Evolutionary conservation across 352 stramenopile genomes (phyloP).

Genomic region (Thalassiosira sp.): DNA sequence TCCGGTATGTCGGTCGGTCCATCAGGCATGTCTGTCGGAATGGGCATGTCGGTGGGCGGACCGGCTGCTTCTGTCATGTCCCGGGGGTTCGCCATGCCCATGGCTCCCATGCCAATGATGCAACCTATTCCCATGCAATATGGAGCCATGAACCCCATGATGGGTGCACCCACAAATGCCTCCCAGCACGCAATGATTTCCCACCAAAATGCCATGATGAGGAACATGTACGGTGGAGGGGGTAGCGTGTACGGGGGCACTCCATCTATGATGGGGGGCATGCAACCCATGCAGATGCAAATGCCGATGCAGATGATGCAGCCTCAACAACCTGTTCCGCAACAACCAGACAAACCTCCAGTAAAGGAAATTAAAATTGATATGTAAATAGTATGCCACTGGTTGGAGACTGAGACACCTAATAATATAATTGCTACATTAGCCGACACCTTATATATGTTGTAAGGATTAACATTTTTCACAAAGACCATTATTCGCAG

Average conservation of each 20-base stretch:
- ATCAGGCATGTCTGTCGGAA: conserved; percentile 13
- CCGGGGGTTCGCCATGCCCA: conserved; percentile 1
- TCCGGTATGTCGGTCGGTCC: conserved; percentile 4
- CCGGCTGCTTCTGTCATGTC: too few relatives aligned
- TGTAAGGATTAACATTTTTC: too few relatives aligned
- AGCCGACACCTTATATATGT: too few relatives aligned
- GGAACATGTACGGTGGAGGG: conserved; percentile 27
- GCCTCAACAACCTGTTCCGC: neutral
- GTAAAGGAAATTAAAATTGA: neutral
- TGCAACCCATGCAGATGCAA: neutral
- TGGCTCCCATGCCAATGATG: conserved; percentile 22
- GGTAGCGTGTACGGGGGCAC: conserved; percentile 27
- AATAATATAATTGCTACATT: too few relatives aligned
- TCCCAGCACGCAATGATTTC: conserved; percentile 39
- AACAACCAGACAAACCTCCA: neutral
- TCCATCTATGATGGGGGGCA: conserved; percentile 7
- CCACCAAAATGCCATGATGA: conserved; percentile 51
- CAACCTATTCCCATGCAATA: conserved; percentile 18
- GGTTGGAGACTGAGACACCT: too few relatives aligned
- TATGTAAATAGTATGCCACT: neutral
- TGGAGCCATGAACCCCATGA: conserved; percentile 31
- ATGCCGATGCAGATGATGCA: neutral
- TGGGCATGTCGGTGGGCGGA: conserved; percentile 24
- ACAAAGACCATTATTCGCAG: too few relatives aligned
- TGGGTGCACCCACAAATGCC: conserved; percentile 20